Evolutionary conservation across 2,329 filamentous ascomycete species (phyloP).

Genomic region (Pseudocercospora cruenta): DNA sequence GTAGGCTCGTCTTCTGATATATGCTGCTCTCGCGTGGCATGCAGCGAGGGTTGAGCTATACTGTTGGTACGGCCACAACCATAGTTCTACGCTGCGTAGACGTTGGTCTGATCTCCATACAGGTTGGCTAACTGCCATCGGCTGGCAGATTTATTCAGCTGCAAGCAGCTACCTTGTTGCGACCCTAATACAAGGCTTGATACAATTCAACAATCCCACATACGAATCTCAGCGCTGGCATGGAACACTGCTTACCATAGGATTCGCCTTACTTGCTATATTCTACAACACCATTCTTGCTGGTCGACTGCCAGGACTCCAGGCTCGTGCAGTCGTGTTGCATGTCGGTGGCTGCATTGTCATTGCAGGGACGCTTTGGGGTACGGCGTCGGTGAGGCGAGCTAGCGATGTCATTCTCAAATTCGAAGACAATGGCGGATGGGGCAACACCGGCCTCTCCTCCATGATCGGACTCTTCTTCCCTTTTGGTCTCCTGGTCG

Average conservation of each 20-base stretch:
- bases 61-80: constrained; percentile 20
- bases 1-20: neutral
- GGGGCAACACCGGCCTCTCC: constrained; percentile 47
- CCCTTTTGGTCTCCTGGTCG: constrained; percentile 25
- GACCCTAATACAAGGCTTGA: constrained; percentile 29
- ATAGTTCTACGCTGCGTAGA: neutral
- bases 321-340: constrained; percentile 53
- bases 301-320: constrained; percentile 50
- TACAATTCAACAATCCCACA: constrained; percentile 20
- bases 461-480: constrained; percentile 49
- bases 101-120: neutral
- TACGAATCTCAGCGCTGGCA: constrained; percentile 46
- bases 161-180: constrained; percentile 5
- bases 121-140: constrained; percentile 29
- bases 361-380: constrained; percentile 53
- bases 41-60: constrained; percentile 47
- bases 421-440: constrained; percentile 54
- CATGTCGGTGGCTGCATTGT: constrained; percentile 59
- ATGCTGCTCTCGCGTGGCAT: constrained; percentile 21
- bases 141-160: constrained; percentile 30
- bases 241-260: constrained; percentile 53
- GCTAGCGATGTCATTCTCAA: constrained; percentile 51
- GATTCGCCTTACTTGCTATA: constrained; percentile 42
- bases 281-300: constrained; percentile 51
- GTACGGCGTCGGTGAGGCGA: constrained; percentile 46